Evolutionary conservation across 176 grass and related monocot genomes (phyloP).

Genomic region (Cenchrus fungigraminus): DNA sequence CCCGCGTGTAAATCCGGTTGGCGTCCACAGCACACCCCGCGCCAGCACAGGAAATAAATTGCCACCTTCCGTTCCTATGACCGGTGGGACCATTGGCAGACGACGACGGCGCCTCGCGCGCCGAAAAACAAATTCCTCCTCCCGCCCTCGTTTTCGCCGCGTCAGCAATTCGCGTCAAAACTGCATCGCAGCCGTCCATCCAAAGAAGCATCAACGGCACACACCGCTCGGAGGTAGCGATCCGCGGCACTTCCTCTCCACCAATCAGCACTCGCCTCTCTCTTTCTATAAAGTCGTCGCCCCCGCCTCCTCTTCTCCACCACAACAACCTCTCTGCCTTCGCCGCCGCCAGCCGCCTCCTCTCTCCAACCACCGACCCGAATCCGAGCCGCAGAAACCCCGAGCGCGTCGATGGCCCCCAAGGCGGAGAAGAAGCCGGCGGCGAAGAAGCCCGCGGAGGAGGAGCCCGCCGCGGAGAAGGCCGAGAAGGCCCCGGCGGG

Average conservation of each 20-base stretch:
- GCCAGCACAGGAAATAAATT: neutral
- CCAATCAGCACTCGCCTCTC: too few relatives aligned
- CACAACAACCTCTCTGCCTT: too few relatives aligned
- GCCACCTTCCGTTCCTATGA: neutral
- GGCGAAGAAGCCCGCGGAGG: conserved; percentile 47
- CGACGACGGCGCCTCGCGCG: neutral
- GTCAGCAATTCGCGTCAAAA: conserved; percentile 2
- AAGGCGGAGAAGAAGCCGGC: conserved; percentile 47
- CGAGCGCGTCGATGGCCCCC: neutral
- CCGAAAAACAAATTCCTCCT: neutral
- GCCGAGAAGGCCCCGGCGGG: conserved; percentile 36
- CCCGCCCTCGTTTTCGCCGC: neutral
- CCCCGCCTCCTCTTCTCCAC: too few relatives aligned
- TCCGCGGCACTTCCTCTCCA: too few relatives aligned
- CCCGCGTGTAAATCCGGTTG: too few relatives aligned
- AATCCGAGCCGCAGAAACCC: neutral
- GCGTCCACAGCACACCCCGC: too few relatives aligned
- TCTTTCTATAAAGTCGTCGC: too few relatives aligned
- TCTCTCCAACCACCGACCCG: too few relatives aligned
- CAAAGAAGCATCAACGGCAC: neutral
- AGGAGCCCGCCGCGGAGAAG: conserved; percentile 24
- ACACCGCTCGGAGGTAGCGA: too few relatives aligned
- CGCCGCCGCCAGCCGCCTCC: too few relatives aligned
- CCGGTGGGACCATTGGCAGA: neutral
- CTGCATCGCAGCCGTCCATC: neutral